Base-by-base conservation (phyloP, 148 eudicot genomes). In the Nepenthes mirabilis region DNA sequence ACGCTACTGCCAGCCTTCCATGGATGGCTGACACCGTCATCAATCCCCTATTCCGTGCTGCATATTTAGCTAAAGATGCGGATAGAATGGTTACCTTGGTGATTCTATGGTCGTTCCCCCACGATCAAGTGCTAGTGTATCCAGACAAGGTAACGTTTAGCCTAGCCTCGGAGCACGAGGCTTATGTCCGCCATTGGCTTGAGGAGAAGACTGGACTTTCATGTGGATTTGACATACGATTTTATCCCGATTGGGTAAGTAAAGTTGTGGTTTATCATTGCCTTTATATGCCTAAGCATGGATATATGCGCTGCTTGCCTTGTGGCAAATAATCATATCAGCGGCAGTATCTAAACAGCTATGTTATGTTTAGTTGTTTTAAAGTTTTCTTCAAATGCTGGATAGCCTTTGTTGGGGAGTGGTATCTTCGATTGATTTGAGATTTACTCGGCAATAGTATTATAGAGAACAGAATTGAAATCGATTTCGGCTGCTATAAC, bases 21-120 rank as follows among this genome's bases (percentile, higher is more conserved):
- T 91, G 98, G 98, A 79, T 91, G 88, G 88, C 98, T 33, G 98
- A 96, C 53, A 91, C 98, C 34, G 81, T 96, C 55, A 91, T 91
- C 32, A 91, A 91, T 65, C 98, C 98, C 51, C 70, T 91, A 49
- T 91, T 91, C 56, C 98, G 98, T 62, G 96, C 98, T 37, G 85
- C 85, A 10, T 91, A 91, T 76, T 84, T 91, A 35, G 94, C 94
- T 36, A 83, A 88, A 78, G 77, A 78, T 56, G 95, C 58, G 11
- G 68, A 71, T 52, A 72, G 79, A 55, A 82, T 72, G 61, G 88
- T 91, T 68, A 88, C 88, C 34, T 68, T 91, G 75, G 90, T 86
- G 45, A 74, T 91, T 71, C 98, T 96, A 23, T 91, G 95, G 98
- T 59, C 88, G 72, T 75, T 87, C 68, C 36, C 47, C 58, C 70